phyloP scores from a whole-genome alignment of 2,329 filamentous ascomycete species.

The Venturia effusa region DNA sequence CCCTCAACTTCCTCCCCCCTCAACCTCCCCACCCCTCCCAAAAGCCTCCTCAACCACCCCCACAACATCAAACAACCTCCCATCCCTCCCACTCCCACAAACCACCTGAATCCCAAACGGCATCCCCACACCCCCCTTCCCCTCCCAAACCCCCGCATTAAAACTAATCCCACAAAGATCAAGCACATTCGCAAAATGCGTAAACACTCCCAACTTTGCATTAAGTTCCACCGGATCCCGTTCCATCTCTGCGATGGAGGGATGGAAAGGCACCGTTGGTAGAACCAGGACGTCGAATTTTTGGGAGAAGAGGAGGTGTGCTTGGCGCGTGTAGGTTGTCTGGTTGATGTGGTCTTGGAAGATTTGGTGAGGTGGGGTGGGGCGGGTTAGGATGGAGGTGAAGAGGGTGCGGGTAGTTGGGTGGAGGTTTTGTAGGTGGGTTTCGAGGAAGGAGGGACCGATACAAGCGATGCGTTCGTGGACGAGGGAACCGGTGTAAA shows the following conservation, averaged over 20 bases:
- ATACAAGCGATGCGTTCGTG: slow-evolving; percentile 35
- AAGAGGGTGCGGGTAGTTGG: neutral
- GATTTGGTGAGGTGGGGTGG: neutral
- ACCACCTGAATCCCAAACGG: slow-evolving; percentile 23
- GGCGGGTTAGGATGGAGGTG: neutral
- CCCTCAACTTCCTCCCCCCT: too few relatives aligned
- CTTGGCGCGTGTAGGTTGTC: neutral
- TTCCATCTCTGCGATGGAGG: neutral
- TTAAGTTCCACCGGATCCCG: neutral
- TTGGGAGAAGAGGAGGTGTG: neutral
- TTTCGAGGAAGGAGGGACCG: neutral
- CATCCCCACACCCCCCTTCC: slow-evolving; percentile 13
- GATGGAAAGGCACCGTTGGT: neutral
- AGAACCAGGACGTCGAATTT: neutral
- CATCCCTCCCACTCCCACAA: slow-evolving; percentile 20
- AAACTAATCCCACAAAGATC: slow-evolving; percentile 16
- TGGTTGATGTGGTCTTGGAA: neutral
- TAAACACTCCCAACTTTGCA: neutral
- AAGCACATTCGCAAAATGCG: neutral
- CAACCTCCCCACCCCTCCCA: too few relatives aligned
- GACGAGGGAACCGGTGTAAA: slow-evolving; percentile 43
- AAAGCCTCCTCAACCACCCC: neutral
- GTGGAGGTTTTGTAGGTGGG: neutral
- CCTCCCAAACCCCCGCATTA: slow-evolving; percentile 28
- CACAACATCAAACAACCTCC: slow-evolving; percentile 22